Evolutionary conservation across 495 filamentous ascomycete genomes (phyloP).

Genomic region (Neurospora sp.): DNA sequence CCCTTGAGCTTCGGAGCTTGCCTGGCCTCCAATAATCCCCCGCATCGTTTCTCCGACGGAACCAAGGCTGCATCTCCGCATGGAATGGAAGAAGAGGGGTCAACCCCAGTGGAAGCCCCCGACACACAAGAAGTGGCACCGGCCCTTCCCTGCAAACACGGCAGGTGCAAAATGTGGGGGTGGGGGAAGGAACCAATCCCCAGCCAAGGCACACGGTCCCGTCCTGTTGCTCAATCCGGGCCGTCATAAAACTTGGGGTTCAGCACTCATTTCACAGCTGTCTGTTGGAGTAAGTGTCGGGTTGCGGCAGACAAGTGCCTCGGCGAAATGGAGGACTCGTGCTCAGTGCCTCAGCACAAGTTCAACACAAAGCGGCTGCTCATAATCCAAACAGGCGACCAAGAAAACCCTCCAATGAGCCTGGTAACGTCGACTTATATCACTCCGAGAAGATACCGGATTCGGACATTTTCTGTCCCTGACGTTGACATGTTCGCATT

Average conservation of each 20-base stretch:
- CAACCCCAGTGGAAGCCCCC: not conserved
- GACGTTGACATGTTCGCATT: not conserved
- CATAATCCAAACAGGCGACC: not conserved
- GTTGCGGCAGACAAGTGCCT: not conserved
- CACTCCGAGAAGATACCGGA: not conserved
- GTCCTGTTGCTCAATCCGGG: not conserved
- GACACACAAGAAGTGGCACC: not conserved
- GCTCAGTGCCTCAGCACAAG: not conserved
- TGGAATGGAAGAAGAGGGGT: not conserved
- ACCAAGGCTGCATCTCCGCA: not conserved
- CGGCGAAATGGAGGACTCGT: not conserved
- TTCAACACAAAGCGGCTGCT: no score
- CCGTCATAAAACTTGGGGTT: not conserved
- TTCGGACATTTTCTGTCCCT: not conserved
- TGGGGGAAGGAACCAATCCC: not conserved
- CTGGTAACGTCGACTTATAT: not conserved
- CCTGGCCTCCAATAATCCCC: not conserved
- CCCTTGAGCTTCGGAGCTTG: not conserved
- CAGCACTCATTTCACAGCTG: not conserved
- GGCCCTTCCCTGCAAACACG: not conserved
- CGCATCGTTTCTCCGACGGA: not conserved
- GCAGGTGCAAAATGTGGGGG: not conserved
- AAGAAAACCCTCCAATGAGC: not conserved
- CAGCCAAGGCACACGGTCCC: not conserved
- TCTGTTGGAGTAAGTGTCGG: not conserved